Evolutionary conservation across 1,284 basidiomycete species (phyloP).

Genomic region (Cutaneotrichosporon sp.): DNA sequence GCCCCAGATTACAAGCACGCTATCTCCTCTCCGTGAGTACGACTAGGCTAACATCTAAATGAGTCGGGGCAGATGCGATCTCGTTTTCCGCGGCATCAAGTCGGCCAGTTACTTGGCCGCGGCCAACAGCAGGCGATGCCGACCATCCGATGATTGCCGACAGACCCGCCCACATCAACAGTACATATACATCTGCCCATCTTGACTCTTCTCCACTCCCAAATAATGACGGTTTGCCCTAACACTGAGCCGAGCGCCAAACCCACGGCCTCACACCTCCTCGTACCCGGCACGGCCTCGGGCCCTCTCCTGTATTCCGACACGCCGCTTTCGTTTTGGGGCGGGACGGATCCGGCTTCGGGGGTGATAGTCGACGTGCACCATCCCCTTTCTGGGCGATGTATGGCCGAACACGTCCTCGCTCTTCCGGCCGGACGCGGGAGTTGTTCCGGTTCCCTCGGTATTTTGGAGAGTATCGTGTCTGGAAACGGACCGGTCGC

Average conservation of each 20-base stretch:
- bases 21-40: no score
- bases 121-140: no score
- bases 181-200: not conserved
- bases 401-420: constrained; percentile 9
- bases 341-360: constrained; percentile 13
- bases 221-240: not conserved
- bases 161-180: no score
- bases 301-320: constrained; percentile 12
- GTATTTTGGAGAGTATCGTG: constrained; percentile 15
- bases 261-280: constrained; percentile 9
- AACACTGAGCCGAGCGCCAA: not conserved
- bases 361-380: constrained; percentile 17
- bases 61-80: no score
- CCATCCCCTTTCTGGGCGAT: constrained; percentile 13
- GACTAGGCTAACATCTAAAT: no score
- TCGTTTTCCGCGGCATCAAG: no score
- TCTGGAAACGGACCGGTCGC: constrained; percentile 11
- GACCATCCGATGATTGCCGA: no score
- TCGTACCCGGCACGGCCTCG: constrained; percentile 9
- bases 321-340: constrained; percentile 17
- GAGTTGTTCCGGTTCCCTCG: constrained; percentile 19
- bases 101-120: no score
- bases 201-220: not conserved
- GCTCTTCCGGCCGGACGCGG: constrained; percentile 22
- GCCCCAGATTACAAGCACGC: no score